Percentiles rank a stretch among this genome's conserved stretches.
These are phyloP conservation scores for Parietaria judaica DNA, from an alignment of 306 rosid genomes.

Conservation along the genomic window DNA sequence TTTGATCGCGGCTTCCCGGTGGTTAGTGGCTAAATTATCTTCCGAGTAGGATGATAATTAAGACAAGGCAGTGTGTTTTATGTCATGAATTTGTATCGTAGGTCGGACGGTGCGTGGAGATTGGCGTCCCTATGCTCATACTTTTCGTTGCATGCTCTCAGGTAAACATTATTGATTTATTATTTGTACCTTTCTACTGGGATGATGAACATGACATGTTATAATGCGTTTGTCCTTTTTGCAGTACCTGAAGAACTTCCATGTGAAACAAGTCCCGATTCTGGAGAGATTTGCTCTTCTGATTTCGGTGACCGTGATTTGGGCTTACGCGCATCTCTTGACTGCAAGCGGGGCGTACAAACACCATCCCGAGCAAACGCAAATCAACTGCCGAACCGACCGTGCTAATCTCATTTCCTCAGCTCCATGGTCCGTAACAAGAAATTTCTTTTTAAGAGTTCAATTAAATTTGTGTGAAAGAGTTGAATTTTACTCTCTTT, in stretches of 20 bases:
- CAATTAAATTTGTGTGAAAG: constrained; percentile 2
- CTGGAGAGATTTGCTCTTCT: constrained; percentile 86
- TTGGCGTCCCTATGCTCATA: constrained; percentile 91
- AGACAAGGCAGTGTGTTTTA: background rate
- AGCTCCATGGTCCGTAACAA: constrained; percentile 80
- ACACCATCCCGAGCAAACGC: constrained; percentile 70
- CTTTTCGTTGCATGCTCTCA: constrained; percentile 76
- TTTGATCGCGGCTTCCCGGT: constrained; percentile 98
- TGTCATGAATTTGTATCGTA: constrained; percentile 14
- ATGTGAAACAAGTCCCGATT: constrained; percentile 57
- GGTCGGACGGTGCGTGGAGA: constrained; percentile 97
- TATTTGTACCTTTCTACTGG: background rate
- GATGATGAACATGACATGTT: background rate
- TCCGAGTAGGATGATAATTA: background rate
- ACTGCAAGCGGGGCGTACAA: constrained; percentile 93
- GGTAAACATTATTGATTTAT: constrained; percentile 28
- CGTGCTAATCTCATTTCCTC: constrained; percentile 81
- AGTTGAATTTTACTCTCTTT: background rate
- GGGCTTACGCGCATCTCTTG: constrained; percentile 99
- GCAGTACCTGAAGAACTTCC: constrained; percentile 85
- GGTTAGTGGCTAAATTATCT: constrained; percentile 44
- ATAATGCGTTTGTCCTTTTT: constrained; percentile 8
- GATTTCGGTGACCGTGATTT: constrained; percentile 75
- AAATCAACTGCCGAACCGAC: constrained; percentile 80
- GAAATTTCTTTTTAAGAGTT: constrained; percentile 1